Base-by-base conservation (phyloP, 2,329 filamentous ascomycete genomes). In the Aspergillus flavus region DNA sequence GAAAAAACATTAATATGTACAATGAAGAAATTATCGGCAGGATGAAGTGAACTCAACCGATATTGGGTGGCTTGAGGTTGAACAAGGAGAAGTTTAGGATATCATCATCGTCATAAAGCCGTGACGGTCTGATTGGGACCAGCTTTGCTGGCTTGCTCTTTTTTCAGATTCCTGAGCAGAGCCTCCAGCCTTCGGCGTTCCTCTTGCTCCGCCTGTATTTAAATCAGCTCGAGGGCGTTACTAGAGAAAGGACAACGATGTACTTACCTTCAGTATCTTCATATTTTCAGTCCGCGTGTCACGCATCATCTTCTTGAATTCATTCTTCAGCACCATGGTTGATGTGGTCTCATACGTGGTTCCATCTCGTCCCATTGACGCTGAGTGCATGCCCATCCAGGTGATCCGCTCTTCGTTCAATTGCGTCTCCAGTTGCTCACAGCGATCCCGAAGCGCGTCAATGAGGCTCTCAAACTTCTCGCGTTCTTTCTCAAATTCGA, bases 241-340 rank as follows among this genome's bases (percentile, higher is more conserved):
- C 30, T 46, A 46, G 54, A 48, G 34, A 30, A 26, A n/a, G 7
- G 14, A 41, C 16, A 14, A 6, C 43, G 26, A 63, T 58, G 53
- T 65, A 81, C 86, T 79, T 76, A 91, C 89, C 81, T 86, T 87
- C 61, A 92, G 73, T 64, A 84, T 81, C 78, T 85, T 89, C 71
- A 87, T 80, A 65, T 86, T 88, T 75, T 92, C 90, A 1, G 84
- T 82, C 65, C 89, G 85, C 55, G 87, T 87, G 72, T 92, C 89
- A 66, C 88, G 84, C 89, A 92, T 91, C 89, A 92, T 92, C 80
- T 90, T 91, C 81, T 91, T 91, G 74, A 92, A 92, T 75, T 92
- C 90, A 66, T 88, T 89, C 76, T 88, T 88, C 72, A 92, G 73
- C 46, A 91, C 88, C 77, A 86, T 86, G 28, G 87, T 89, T 69